These are phyloP conservation scores for Calonectria pseudoturangicola DNA, from an alignment of 2,329 filamentous ascomycete genomes.

Conservation along the genomic window DNA sequence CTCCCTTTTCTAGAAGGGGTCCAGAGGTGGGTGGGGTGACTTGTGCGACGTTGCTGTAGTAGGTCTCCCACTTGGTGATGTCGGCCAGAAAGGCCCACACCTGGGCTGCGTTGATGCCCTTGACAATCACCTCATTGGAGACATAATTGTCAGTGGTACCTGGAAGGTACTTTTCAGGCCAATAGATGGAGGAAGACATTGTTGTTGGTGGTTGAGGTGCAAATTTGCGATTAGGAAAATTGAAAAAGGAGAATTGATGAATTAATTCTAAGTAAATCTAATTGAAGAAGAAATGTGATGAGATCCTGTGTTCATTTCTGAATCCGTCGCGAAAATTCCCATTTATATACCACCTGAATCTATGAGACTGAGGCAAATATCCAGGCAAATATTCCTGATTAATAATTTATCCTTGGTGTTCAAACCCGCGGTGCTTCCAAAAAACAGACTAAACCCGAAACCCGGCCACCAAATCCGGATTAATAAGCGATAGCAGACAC, in stretches of 20 bases:
- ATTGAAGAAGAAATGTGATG: neutral
- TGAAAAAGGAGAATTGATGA: neutral
- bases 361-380: slow-evolving; percentile 36
- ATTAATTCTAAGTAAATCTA: neutral
- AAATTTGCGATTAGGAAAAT: neutral
- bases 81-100: slow-evolving; percentile 53
- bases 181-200: slow-evolving; percentile 46
- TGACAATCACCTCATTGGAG: slow-evolving; percentile 55
- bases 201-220: neutral
- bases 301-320: neutral
- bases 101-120: slow-evolving; percentile 51
- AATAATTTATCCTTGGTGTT: slow-evolving; percentile 14
- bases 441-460: neutral
- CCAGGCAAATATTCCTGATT: slow-evolving; percentile 30
- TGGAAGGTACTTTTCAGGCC: slow-evolving; percentile 54
- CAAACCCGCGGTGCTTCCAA: neutral
- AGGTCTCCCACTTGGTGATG: slow-evolving; percentile 55
- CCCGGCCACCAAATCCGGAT: neutral
- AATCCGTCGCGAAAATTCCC: slow-evolving; percentile 10
- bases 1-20: slow-evolving; percentile 48
- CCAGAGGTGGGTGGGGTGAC: slow-evolving; percentile 54
- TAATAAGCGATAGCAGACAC: slow-evolving; percentile 9
- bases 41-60: slow-evolving; percentile 49
- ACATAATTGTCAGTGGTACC: slow-evolving; percentile 57
- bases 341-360: slow-evolving; percentile 20